Evolutionary conservation across 306 rosid species (phyloP).

Genomic region (Sicyos edulis): DNA sequence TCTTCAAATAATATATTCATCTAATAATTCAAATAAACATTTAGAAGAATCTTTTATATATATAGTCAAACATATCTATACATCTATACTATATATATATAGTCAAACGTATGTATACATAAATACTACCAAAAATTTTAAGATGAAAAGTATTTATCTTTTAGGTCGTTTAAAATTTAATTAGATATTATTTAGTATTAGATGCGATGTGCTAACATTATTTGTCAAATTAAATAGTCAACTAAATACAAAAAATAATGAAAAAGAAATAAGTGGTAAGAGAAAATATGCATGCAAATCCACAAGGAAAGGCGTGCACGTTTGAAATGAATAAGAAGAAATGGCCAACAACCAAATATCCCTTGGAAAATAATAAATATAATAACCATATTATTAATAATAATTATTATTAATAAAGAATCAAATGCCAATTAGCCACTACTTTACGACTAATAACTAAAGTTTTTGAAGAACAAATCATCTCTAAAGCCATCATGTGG

Average conservation of each 20-base stretch:
- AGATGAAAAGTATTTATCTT: too few species aligned
- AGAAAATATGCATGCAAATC: constrained; percentile 11
- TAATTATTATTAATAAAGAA: neutral
- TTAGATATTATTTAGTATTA: too few species aligned
- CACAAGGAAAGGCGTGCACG: constrained; percentile 28
- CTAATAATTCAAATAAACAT: too few species aligned
- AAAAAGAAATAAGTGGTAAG: neutral
- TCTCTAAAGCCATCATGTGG: constrained; percentile 9
- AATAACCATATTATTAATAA: too few species aligned
- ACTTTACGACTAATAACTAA: constrained; percentile 19
- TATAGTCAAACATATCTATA: too few species aligned
- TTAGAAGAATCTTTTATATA: too few species aligned
- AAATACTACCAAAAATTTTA: too few species aligned
- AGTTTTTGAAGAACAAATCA: constrained; percentile 18
- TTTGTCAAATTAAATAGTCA: neutral
- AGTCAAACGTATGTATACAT: too few species aligned
- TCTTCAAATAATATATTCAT: too few species aligned
- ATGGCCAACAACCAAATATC: neutral
- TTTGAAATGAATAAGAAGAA: constrained; percentile 11
- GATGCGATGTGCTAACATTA: neutral
- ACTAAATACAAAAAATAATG: neutral
- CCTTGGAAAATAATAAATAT: neutral
- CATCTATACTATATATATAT: too few species aligned
- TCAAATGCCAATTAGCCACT: neutral
- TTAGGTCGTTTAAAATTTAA: too few species aligned